Evolutionary conservation across 2,329 filamentous ascomycete genomes (phyloP).

Genomic region (Pseudophaeomoniella oleicola): DNA sequence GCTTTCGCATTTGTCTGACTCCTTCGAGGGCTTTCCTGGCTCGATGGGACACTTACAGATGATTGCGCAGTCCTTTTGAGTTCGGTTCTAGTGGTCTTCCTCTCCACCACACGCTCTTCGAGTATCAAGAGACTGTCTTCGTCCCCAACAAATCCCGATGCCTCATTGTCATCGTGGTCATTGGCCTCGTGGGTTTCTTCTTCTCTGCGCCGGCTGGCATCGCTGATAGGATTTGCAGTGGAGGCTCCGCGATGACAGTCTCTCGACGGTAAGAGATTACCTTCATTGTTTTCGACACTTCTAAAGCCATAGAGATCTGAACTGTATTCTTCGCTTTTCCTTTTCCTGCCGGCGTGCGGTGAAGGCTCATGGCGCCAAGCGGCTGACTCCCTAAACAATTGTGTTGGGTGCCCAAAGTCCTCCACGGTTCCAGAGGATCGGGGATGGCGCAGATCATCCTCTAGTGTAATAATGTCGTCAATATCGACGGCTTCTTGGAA

Average conservation of each 20-base stretch:
- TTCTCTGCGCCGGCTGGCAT: background rate
- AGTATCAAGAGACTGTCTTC: background rate
- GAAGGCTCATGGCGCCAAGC: slow-evolving; percentile 21
- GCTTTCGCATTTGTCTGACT: background rate
- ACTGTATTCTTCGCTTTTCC: slow-evolving; percentile 33
- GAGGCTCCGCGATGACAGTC: too few relatives aligned
- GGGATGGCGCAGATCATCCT: slow-evolving; percentile 19
- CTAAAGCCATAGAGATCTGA: slow-evolving; percentile 16
- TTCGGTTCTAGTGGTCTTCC: background rate
- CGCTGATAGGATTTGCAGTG: background rate
- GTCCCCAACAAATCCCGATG: background rate
- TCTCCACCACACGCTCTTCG: background rate
- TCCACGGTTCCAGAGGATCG: slow-evolving; percentile 24
- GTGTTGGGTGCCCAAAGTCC: slow-evolving; percentile 24
- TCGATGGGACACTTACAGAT: background rate
- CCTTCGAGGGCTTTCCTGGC: background rate
- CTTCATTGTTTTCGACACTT: too few relatives aligned
- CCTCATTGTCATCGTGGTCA: too few relatives aligned
- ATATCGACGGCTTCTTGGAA: slow-evolving; percentile 18
- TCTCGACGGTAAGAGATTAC: too few relatives aligned
- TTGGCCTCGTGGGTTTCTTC: background rate
- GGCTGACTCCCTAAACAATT: slow-evolving; percentile 28
- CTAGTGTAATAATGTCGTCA: slow-evolving; percentile 31
- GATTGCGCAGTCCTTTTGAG: background rate
- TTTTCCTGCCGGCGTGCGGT: slow-evolving; percentile 28